These are phyloP conservation scores for Rhodotorula sphaerocarpa DNA, from an alignment of 768 basidiomycete genomes.

Conservation along the genomic window DNA sequence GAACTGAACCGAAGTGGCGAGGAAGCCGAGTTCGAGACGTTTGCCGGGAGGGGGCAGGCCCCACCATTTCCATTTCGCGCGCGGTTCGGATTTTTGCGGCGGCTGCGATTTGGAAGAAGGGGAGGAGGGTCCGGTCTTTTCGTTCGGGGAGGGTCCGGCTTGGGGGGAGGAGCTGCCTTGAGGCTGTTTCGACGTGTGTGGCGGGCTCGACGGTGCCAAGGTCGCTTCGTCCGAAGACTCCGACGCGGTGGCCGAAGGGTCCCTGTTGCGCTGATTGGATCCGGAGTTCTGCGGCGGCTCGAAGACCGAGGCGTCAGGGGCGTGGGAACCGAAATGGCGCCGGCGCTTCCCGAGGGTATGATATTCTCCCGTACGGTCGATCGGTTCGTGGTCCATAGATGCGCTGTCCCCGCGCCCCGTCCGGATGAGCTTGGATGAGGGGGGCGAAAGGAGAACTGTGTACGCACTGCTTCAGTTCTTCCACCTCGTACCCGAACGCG, in stretches of 20 bases:
- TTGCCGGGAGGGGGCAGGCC: neutral
- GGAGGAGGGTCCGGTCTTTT: no score
- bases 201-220: neutral
- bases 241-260: neutral
- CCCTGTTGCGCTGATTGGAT: no score
- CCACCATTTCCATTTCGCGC: conserved; percentile 30
- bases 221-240: neutral
- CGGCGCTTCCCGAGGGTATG: conserved; percentile 12
- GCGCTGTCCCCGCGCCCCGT: no score
- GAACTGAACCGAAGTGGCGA: conserved; percentile 35
- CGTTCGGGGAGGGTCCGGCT: no score
- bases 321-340: conserved; percentile 18
- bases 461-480: conserved; percentile 4
- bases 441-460: no score
- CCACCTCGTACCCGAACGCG: conserved; percentile 28
- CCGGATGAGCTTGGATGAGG: neutral
- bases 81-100: neutral
- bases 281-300: neutral
- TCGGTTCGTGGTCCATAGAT: no score
- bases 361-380: no score
- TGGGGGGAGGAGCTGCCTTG: no score
- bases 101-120: neutral
- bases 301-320: neutral
- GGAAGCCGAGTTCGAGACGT: neutral
- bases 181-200: no score